phyloP scores from a whole-genome alignment of 75 land plant species.

The Cryptomeria japonica region DNA sequence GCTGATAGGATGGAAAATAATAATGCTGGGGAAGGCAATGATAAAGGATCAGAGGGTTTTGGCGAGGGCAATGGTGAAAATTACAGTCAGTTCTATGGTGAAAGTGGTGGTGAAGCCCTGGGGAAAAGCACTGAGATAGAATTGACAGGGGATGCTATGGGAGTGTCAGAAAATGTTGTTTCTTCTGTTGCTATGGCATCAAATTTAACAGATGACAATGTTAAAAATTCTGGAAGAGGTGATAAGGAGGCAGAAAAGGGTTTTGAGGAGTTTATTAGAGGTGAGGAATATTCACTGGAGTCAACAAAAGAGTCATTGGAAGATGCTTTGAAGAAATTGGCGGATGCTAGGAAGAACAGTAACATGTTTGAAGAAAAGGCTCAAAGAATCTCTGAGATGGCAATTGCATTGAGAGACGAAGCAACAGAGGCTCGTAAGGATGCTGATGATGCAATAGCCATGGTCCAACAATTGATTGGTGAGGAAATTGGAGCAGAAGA shows the following conservation, averaged over 20 bases:
- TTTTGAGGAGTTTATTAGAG: constrained; percentile 8
- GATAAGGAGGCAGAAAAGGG: constrained; percentile 10
- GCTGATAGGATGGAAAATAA: background rate
- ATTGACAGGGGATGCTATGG: background rate
- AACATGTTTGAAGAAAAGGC: constrained; percentile 83
- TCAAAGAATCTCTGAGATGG: constrained; percentile 72
- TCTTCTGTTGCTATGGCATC: background rate
- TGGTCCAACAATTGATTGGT: constrained; percentile 41
- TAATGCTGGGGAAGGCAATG: background rate
- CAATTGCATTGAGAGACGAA: constrained; percentile 82
- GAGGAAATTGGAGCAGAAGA: constrained; percentile 60
- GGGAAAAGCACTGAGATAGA: background rate
- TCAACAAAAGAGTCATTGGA: constrained; percentile 56
- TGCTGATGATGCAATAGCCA: constrained; percentile 40
- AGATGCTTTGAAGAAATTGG: constrained; percentile 70
- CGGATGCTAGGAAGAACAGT: constrained; percentile 69
- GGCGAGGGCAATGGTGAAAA: constrained; percentile 3
- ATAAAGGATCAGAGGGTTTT: background rate
- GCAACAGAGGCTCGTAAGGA: constrained; percentile 58
- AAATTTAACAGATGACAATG: background rate
- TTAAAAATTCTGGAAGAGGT: constrained; percentile 7
- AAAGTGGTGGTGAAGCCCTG: background rate
- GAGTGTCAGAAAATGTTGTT: background rate
- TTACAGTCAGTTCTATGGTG: background rate
- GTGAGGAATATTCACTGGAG: constrained; percentile 36